These are phyloP conservation scores for Phyllosticta citriasiana DNA, from an alignment of 2,329 filamentous ascomycete species.

Conservation along the genomic window DNA sequence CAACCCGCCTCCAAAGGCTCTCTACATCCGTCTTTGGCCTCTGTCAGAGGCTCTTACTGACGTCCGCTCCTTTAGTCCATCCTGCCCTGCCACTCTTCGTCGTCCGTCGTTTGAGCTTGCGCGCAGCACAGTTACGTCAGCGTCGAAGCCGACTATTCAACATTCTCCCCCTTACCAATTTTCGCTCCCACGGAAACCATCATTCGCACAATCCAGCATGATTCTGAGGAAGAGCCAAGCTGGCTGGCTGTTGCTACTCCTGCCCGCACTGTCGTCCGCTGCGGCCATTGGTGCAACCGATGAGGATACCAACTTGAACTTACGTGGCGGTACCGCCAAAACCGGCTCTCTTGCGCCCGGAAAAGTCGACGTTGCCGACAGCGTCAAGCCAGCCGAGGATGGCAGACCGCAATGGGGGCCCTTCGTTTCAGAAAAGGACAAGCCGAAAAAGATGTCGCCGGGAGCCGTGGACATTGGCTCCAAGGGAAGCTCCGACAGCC, in stretches of 20 bases:
- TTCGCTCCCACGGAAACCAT: neutral
- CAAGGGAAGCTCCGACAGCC: neutral
- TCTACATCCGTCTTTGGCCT: neutral
- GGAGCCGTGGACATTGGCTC: neutral
- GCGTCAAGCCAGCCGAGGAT: slow-evolving; percentile 86
- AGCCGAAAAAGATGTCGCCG: slow-evolving; percentile 22
- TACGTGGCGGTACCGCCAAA: slow-evolving; percentile 11
- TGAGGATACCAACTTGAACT: slow-evolving; percentile 3
- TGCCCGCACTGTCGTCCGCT: slow-evolving; percentile 43
- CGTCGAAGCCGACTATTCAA: neutral
- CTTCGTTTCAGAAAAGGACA: slow-evolving; percentile 44
- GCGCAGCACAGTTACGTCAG: slow-evolving; percentile 8
- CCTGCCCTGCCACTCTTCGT: neutral
- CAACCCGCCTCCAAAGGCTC: neutral
- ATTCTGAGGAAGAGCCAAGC: slow-evolving; percentile 46
- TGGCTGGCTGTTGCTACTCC: slow-evolving; percentile 50
- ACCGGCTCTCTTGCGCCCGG: slow-evolving; percentile 17
- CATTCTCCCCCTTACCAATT: neutral
- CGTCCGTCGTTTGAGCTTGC: neutral
- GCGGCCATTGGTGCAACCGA: slow-evolving; percentile 12
- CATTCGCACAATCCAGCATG: slow-evolving; percentile 38
- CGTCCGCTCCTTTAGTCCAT: slow-evolving; percentile 7
- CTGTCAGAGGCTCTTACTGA: neutral
- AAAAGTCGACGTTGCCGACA: slow-evolving; percentile 43
- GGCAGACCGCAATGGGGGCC: slow-evolving; percentile 89